Base-by-base conservation (phyloP, 148 eudicot genomes). In the Cornus kousa region DNA sequence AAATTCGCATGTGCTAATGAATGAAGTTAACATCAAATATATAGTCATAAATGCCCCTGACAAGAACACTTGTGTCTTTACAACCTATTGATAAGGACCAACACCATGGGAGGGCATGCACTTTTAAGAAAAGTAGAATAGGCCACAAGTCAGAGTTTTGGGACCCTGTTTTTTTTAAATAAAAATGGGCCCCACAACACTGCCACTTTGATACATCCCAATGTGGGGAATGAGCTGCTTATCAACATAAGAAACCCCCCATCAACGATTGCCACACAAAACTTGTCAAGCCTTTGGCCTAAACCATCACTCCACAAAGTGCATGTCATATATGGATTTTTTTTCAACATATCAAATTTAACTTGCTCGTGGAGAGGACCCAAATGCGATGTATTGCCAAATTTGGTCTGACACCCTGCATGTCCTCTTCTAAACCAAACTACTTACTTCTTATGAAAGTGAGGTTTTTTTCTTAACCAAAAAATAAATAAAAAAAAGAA, bases 11-110 rank as follows among this genome's bases (percentile, higher is more conserved):
- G 73, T 70, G 73, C 28, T 23, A 43, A 71, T 71, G 74, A 71
- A 46, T 71, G 74, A 23, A 23, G 7, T 70, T 0, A 71, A 71
- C 31, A 43, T 71, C 50, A 67, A 24, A 67, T 19, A 23, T 22
- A 57, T 43, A n/a, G 74, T 71, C 74, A 17, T 43, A 20, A n/a
- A 37, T 23, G 32, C 59, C 59, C 57, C 33, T 71, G 74, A 71
- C 59, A 71, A 71, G 22, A 43, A 43, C 59, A 71, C 72, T 70
- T 11, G 59, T n/a, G 19, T 14, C 74, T 22, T 53, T 23, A 17
- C 50, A 9, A 43, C 59, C 59, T 22, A 7, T 71, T 71, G 74
- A 71, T 71, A 46, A 46, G 10, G 74, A 71, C 74, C 73, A 70
- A 70, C 73, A 70, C 73, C 73, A 23, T 37, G n/a, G 43, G 71